These are phyloP conservation scores for Vitis rotundifolia DNA, from an alignment of 164 flowering plant genomes.

Conservation along the genomic window DNA sequence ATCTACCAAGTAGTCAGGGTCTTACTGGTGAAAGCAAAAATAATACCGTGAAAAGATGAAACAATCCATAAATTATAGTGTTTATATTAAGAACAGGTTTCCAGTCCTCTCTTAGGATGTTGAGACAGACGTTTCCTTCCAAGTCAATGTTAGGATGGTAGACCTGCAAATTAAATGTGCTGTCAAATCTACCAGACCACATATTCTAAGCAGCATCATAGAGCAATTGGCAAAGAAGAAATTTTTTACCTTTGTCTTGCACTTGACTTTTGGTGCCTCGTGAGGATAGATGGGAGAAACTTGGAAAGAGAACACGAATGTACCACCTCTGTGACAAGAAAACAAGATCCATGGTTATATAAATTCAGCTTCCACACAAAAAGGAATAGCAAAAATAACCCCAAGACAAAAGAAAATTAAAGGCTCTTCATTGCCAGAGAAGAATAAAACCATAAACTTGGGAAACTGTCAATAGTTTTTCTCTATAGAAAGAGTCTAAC, in stretches of 20 bases:
- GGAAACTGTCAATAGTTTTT: too few relatives aligned
- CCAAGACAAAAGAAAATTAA: neutral
- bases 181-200: neutral
- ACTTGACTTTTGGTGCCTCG: constrained; percentile 84
- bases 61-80: constrained; percentile 67
- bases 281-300: constrained; percentile 72
- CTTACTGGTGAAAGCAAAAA: neutral
- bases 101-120: constrained; percentile 85
- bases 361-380: neutral
- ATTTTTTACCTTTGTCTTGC: constrained; percentile 68
- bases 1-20: neutral
- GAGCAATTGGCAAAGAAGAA: neutral
- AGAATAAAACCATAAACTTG: too few relatives aligned
- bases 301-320: constrained; percentile 60
- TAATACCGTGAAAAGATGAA: constrained; percentile 72
- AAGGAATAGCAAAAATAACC: neutral
- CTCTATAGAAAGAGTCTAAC: too few relatives aligned
- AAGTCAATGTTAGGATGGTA: constrained; percentile 83
- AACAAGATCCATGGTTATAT: neutral
- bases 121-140: constrained; percentile 87
- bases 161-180: constrained; percentile 41
- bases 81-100: constrained; percentile 79
- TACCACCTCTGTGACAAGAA: constrained; percentile 49
- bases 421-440: neutral
- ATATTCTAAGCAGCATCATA: neutral